A percentile compares a stretch with the other conserved stretches of the same genome.
These are phyloP conservation scores for Thermothielavioides terrestris DNA, from an alignment of 495 filamentous ascomycete species.

Conservation along the genomic window DNA sequence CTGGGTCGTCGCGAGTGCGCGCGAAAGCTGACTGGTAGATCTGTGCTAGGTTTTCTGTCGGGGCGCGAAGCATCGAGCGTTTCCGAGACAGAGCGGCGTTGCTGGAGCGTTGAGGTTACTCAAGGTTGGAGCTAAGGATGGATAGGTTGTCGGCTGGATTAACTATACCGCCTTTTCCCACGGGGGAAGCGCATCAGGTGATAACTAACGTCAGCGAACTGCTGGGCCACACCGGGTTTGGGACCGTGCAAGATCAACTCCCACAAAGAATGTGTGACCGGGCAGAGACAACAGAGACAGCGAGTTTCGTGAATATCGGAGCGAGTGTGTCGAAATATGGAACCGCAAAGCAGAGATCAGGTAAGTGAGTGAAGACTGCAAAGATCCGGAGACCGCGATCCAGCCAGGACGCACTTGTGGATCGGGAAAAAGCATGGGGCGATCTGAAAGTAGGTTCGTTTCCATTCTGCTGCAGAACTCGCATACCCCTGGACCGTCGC, in stretches of 20 bases:
- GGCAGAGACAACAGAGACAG: too few relatives aligned
- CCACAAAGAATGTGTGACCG: too few relatives aligned
- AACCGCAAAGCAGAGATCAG: too few relatives aligned
- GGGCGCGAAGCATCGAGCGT: not conserved
- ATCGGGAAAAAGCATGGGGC: not conserved
- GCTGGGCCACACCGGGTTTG: not conserved
- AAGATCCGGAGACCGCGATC: too few relatives aligned
- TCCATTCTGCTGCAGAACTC: not conserved
- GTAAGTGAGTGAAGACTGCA: too few relatives aligned
- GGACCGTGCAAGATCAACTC: too few relatives aligned
- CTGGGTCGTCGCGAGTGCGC: not conserved
- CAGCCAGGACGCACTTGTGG: not conserved
- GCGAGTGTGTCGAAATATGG: too few relatives aligned
- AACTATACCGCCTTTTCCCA: slow-evolving; percentile 3
- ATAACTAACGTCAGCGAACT: too few relatives aligned
- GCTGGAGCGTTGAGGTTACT: not conserved
- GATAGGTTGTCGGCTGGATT: not conserved
- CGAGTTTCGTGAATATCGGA: too few relatives aligned
- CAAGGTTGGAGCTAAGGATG: not conserved
- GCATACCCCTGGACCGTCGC: not conserved
- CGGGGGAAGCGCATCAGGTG: slow-evolving; percentile 2
- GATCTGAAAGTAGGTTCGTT: not conserved
- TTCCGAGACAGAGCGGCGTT: not conserved
- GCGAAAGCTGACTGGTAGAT: too few relatives aligned
- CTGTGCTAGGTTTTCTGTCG: not conserved